Evolutionary conservation across 2,329 filamentous ascomycete genomes (phyloP).

Genomic region (Ophiobolus disseminans): DNA sequence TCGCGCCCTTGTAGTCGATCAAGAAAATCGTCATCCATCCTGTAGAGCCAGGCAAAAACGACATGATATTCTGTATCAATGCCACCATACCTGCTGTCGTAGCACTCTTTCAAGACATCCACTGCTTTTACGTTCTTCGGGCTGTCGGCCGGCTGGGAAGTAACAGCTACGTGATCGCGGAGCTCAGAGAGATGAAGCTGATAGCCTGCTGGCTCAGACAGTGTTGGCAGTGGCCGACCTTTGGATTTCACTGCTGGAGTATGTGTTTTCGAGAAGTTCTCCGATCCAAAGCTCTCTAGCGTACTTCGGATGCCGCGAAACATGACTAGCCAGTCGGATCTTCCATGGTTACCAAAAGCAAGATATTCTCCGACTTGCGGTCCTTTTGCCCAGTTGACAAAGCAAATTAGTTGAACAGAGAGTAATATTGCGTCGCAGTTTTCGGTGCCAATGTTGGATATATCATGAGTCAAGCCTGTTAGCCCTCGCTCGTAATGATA

Average conservation of each 20-base stretch:
- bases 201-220: constrained; percentile 17
- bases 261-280: constrained; percentile 14
- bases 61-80: constrained; percentile 35
- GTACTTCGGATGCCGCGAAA: constrained; percentile 39
- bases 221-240: constrained; percentile 17
- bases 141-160: constrained; percentile 4
- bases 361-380: constrained; percentile 39
- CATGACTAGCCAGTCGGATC: constrained; percentile 41
- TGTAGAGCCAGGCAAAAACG: constrained; percentile 35
- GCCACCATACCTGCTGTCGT: constrained; percentile 28
- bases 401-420: constrained; percentile 35
- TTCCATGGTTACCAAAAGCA: constrained; percentile 32
- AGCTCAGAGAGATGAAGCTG: constrained; percentile 28
- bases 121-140: constrained; percentile 16
- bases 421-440: constrained; percentile 35
- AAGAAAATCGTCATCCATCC: constrained; percentile 32
- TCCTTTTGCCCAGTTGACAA: constrained; percentile 32
- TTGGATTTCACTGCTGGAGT: constrained; percentile 11
- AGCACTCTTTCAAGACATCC: constrained; percentile 27
- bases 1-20: constrained; percentile 31
- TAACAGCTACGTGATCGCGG: constrained; percentile 14
- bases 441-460: constrained; percentile 21
- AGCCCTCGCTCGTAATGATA: constrained; percentile 33
- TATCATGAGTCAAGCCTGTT: constrained; percentile 24
- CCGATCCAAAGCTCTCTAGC: constrained; percentile 10